These are phyloP conservation scores for Penicillium olsonii DNA, from an alignment of 2,329 filamentous ascomycete species.

Conservation along the genomic window DNA sequence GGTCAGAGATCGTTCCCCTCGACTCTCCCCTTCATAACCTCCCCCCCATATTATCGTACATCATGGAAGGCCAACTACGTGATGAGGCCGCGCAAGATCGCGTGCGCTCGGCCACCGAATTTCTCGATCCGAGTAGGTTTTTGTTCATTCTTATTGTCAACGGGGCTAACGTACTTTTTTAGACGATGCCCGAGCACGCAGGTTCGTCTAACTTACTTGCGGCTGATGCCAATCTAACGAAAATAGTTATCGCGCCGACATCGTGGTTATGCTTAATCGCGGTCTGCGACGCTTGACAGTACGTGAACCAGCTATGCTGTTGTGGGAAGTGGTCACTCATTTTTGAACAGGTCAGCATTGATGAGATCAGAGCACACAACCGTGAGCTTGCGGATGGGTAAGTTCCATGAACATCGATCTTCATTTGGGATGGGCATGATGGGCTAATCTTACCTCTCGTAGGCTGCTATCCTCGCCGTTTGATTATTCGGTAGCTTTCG, in stretches of 20 bases:
- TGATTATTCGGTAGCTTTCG: conserved; percentile 84
- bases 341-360: conserved; percentile 66
- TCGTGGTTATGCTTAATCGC: conserved; percentile 72
- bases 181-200: conserved; percentile 61
- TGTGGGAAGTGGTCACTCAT: conserved; percentile 14
- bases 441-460: conserved; percentile 17
- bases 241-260: conserved; percentile 83
- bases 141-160: neutral
- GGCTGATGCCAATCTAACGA: conserved; percentile 13
- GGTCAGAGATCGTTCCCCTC: conserved; percentile 16
- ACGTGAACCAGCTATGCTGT: conserved; percentile 22
- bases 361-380: conserved; percentile 88
- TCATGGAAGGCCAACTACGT: conserved; percentile 73
- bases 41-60: conserved; percentile 19
- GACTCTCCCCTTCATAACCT: conserved; percentile 12
- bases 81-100: conserved; percentile 84
- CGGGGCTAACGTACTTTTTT: conserved; percentile 17
- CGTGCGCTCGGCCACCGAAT: conserved; percentile 84
- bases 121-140: conserved; percentile 83
- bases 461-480: conserved; percentile 79
- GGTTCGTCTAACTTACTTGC: conserved; percentile 36
- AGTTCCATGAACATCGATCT: conserved; percentile 3
- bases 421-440: neutral
- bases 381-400: conserved; percentile 73
- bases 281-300: conserved; percentile 60